phyloP scores from a whole-genome alignment of 2,329 filamentous ascomycete genomes.

The Elsinoe batatas region DNA sequence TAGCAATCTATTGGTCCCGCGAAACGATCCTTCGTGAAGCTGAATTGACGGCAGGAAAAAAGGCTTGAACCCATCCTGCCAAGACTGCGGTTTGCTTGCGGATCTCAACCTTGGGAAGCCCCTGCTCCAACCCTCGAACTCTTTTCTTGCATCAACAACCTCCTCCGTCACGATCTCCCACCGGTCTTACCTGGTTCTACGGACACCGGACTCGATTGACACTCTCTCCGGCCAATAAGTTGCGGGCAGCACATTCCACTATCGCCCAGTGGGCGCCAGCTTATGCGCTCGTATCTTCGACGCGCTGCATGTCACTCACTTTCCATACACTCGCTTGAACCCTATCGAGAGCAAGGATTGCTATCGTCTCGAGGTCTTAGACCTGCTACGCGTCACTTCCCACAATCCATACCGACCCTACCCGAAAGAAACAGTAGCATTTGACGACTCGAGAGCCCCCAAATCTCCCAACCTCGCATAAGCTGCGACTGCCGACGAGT shows the following conservation, averaged over 20 bases:
- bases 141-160: not conserved
- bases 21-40: not conserved
- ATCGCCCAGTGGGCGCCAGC: conserved; percentile 5
- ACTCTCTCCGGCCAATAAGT: not conserved
- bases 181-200: not conserved
- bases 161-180: not conserved
- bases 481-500: not conserved
- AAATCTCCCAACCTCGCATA: not conserved
- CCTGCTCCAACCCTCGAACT: conserved; percentile 7
- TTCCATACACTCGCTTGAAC: conserved; percentile 12
- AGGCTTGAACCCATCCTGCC: not conserved
- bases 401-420: not conserved
- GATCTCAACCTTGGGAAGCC: conserved; percentile 1
- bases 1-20: not conserved
- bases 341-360: not conserved
- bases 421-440: not conserved
- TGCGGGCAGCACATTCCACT: not conserved
- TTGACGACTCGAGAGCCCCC: not conserved
- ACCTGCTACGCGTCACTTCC: not conserved
- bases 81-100: not conserved
- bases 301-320: conserved; percentile 9
- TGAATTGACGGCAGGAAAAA: conserved; percentile 5
- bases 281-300: conserved; percentile 10
- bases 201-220: not conserved
- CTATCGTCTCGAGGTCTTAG: not conserved